Evolutionary conservation across 352 stramenopile species (phyloP), one percentile per base, ranked within the genome.

Genomic region (Globisporangium mamillatum): DNA sequence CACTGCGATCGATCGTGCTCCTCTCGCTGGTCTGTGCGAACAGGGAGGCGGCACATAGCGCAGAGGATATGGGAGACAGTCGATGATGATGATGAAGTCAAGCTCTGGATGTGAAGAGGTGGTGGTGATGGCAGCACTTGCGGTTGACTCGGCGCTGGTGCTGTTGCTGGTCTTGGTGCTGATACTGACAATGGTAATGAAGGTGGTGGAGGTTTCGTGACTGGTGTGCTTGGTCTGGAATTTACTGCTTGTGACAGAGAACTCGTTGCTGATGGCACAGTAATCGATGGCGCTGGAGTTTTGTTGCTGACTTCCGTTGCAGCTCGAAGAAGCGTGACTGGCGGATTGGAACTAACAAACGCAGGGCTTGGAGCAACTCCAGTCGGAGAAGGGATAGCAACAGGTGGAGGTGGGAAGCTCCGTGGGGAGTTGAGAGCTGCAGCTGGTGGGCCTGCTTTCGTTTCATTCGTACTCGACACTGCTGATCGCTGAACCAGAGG

Each of bases 1-100:
- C 85, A 93, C 44, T 82, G 79, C 0, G 73, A 72, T 50, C 71
- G 67, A 63, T 89, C 85, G 64, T 93, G 85, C 50, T 91, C 80
- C 1, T 44, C n/a, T 8, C 81, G 75, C 38, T 75, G 59, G 60
- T 89, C 77, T 0, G 73, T 76, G 10, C 78, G 78, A 32, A 92
- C 69, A 1, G 81, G 84, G 3, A 92, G 69, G 3, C 77, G 75
- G 22, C 84, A 92, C 29, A 79, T 66, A 1, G 67, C 69, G 58
- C 84, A 92, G 16, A 82, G 59, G 20, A 80, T 61, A 41, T 84
- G 75, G 4, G 73, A 70, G 6, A 63, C 41, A 14, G 38, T 46
- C 32, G 62, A 32, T 18, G 69, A 10, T 10, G 20, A 41, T 18
- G 36, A 16, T 12, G 64, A 10, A 7, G 25, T 29, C 2, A 25